A percentile compares a stretch with the other conserved stretches of the same genome.
phyloP scores from a whole-genome alignment of 2,329 filamentous ascomycete genomes.

The Xylariaceae sp. region DNA sequence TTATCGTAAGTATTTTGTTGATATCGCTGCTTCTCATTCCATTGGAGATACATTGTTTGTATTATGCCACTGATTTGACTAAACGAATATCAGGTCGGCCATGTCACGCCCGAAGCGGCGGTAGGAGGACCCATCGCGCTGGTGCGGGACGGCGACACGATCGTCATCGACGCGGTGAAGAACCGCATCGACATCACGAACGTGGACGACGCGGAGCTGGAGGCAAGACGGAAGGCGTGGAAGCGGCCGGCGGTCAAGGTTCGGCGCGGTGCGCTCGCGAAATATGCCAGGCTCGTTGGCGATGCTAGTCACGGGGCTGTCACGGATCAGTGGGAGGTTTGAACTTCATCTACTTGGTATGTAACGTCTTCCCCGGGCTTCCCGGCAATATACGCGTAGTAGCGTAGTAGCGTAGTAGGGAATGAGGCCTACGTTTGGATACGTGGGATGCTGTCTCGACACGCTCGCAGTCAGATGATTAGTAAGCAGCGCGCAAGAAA shows the following conservation, averaged over 20 bases:
- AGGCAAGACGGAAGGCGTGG: conserved; percentile 61
- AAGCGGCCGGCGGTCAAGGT: conserved; percentile 66
- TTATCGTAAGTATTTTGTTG: conserved; percentile 25
- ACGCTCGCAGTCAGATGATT: too few species aligned
- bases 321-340: conserved; percentile 61
- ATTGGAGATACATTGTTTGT: conserved; percentile 36
- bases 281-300: conserved; percentile 82
- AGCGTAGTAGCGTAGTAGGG: too few species aligned
- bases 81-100: conserved; percentile 53
- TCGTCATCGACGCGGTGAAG: conserved; percentile 80
- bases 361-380: too few species aligned
- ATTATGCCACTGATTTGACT: too few species aligned
- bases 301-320: conserved; percentile 90
- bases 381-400: too few species aligned
- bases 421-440: too few species aligned
- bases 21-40: not conserved
- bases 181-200: conserved; percentile 67
- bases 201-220: conserved; percentile 67
- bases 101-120: conserved; percentile 86
- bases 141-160: conserved; percentile 72
- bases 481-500: not conserved
- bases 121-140: conserved; percentile 84
- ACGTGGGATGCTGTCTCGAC: too few species aligned
- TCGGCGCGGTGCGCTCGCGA: conserved; percentile 78
- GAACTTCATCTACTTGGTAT: too few species aligned